Evolutionary conservation across 192 early-diverging fungal genomes (phyloP), one percentile per base, ranked within the genome.

Genomic region (Linnemannia exigua): DNA sequence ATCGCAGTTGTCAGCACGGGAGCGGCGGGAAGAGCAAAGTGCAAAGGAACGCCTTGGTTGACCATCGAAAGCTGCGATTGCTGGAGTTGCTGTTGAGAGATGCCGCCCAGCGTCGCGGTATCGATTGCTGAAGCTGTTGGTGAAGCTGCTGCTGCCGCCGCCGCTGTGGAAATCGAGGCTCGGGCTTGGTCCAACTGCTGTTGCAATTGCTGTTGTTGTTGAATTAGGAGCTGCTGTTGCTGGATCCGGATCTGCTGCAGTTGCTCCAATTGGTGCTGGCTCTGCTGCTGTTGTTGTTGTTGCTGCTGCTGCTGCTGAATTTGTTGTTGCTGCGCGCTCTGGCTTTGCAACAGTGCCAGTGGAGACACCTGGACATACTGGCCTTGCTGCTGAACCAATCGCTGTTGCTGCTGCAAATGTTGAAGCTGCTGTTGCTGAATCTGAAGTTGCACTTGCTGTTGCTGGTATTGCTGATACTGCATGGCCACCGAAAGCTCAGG

Each of bases 101-200:
- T 16, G 8, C 11, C n/a, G 22, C 19, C 1, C 36, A 41, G 17
- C 20, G 20, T 72, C 22, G 71, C 5, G 33, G 2, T 25, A 11
- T 7, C 1, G 17, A 22, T 44, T 0, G 73, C 25, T 47, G 48
- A 9, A 33, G 66, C 47, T 37, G 74, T 48, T n/a, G 41, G 11
- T 52, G 31, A 48, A 4, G 71, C 75, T 12, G 54, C 22, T 20
- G 14, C 14, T 16, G 77, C 33, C 44, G 70, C 48, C 25, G 67
- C 28, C 11, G 73, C 35, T n/a, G 51, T 51, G 16, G 41, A 22
- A 19, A 74, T 35, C 2, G 52, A 35, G 14, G 70, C 80, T 22
- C 82, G 76, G n/a, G 82, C 37, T 36, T 84, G 82, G 25, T 84
- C 76, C 52, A 84, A 48, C n/a, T 84, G 82, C 19, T 79, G 82